phyloP scores from a whole-genome alignment of 2,329 filamentous ascomycete genomes.

The Furcasterigmium sp. region DNA sequence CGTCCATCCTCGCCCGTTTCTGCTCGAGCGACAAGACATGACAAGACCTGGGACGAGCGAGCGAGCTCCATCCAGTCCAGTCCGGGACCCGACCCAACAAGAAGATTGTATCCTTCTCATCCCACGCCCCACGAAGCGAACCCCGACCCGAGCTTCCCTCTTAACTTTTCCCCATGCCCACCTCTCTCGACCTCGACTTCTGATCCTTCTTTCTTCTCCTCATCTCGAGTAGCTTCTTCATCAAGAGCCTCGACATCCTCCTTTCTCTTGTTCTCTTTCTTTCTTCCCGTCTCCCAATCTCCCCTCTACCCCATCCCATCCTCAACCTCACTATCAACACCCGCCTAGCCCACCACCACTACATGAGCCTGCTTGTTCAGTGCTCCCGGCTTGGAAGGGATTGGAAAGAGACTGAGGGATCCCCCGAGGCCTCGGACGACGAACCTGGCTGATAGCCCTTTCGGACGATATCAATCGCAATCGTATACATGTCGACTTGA shows the following conservation, averaged over 20 bases:
- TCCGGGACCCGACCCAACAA: neutral
- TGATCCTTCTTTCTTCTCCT: neutral
- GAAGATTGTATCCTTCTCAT: constrained; percentile 8
- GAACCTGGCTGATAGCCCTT: constrained; percentile 4
- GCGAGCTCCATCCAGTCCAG: neutral
- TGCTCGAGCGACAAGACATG: neutral
- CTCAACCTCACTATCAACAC: neutral
- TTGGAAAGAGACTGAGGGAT: constrained; percentile 2
- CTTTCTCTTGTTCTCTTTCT: neutral
- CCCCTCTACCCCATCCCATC: neutral
- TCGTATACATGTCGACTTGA: constrained; percentile 1
- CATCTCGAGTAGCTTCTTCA: constrained; percentile 2
- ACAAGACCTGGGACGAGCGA: neutral
- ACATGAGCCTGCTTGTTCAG: constrained; percentile 2
- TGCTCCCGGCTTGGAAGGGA: constrained; percentile 3
- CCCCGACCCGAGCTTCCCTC: constrained; percentile 2
- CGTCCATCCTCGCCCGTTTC: neutral
- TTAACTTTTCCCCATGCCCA: constrained; percentile 3
- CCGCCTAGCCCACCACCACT: no score
- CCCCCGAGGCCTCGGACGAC: neutral
- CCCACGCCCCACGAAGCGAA: constrained; percentile 6
- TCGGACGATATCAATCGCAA: neutral
- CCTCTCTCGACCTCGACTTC: constrained; percentile 4
- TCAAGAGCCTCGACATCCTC: constrained; percentile 2
- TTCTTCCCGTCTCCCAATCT: neutral